Conservation (phyloP, 2,329 filamentous ascomycete species). For the Sporothrix pallida region DNA sequence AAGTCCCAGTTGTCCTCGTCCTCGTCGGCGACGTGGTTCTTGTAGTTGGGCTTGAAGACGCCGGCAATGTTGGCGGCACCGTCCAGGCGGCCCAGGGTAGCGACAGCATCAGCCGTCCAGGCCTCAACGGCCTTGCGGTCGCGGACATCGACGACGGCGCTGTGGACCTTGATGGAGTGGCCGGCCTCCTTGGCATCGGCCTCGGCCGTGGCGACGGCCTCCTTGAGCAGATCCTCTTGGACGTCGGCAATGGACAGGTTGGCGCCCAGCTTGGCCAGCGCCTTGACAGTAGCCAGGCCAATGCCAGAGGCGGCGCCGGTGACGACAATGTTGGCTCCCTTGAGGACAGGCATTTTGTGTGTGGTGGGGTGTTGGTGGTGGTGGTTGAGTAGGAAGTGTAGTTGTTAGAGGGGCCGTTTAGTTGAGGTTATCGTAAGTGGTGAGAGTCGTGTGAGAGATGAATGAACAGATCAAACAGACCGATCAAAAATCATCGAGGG, state of each 20-base stretch:
- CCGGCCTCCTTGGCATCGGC: slow-evolving; percentile 27
- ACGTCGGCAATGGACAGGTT: slow-evolving; percentile 54
- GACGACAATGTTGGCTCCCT: slow-evolving; percentile 33
- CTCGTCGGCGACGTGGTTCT: slow-evolving; percentile 50
- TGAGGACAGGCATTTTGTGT: slow-evolving; percentile 21
- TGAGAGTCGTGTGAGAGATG: neutral
- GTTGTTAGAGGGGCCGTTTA: neutral
- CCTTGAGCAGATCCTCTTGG: slow-evolving; percentile 45
- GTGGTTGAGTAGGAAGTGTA: neutral
- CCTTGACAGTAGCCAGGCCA: slow-evolving; percentile 52
- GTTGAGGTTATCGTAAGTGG: neutral
- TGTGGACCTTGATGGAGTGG: slow-evolving; percentile 22
- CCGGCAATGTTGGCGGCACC: slow-evolving; percentile 63
- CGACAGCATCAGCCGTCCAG: slow-evolving; percentile 56
- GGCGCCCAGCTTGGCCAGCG: slow-evolving; percentile 51
- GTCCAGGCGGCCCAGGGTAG: slow-evolving; percentile 58
- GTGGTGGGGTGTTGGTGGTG: neutral
- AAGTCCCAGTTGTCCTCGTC: slow-evolving; percentile 57
- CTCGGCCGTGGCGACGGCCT: slow-evolving; percentile 22
- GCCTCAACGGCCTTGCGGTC: slow-evolving; percentile 51
- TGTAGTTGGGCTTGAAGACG: slow-evolving; percentile 51
- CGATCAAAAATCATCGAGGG: neutral
- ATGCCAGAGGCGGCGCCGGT: slow-evolving; percentile 51
- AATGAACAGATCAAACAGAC: neutral
- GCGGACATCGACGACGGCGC: slow-evolving; percentile 31